Conservation (phyloP, 2,329 filamentous ascomycete species). For the Fonsecaea multimorphosa region DNA sequence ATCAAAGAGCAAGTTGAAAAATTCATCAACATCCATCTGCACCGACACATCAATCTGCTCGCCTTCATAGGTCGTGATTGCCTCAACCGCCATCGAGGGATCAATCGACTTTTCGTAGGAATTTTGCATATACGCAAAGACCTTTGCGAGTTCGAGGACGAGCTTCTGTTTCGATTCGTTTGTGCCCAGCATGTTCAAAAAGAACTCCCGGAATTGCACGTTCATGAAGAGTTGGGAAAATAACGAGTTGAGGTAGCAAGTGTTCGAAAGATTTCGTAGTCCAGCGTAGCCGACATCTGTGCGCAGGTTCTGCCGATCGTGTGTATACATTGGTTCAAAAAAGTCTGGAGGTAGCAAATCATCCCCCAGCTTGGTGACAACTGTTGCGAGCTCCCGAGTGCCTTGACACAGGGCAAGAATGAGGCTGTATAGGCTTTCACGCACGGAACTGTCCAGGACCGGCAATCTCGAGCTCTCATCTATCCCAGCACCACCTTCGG, state of each 20-base stretch:
- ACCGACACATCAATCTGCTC: slow-evolving; percentile 81
- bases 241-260: slow-evolving; percentile 95
- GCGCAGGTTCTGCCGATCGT: slow-evolving; percentile 57
- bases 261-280: slow-evolving; percentile 89
- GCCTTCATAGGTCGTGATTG: slow-evolving; percentile 83
- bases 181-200: slow-evolving; percentile 65
- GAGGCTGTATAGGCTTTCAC: slow-evolving; percentile 66
- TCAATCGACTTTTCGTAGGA: slow-evolving; percentile 76
- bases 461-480: slow-evolving; percentile 49
- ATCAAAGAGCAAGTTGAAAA: slow-evolving; percentile 92
- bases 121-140: slow-evolving; percentile 88
- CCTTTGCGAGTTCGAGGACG: slow-evolving; percentile 75
- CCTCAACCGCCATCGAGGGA: slow-evolving; percentile 72
- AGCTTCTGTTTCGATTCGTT: slow-evolving; percentile 69
- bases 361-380: slow-evolving; percentile 34
- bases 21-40: slow-evolving; percentile 98
- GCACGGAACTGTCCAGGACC: slow-evolving; percentile 61
- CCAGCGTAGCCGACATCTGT: slow-evolving; percentile 84
- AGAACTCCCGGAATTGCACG: slow-evolving; percentile 80
- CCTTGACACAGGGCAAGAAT: slow-evolving; percentile 63
- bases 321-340: slow-evolving; percentile 27
- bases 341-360: slow-evolving; percentile 35
- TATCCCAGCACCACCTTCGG: slow-evolving; percentile 41
- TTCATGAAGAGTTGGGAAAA: slow-evolving; percentile 98
- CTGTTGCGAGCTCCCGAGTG: slow-evolving; percentile 52